A percentile compares a stretch with the other conserved stretches of the same genome.
phyloP scores from a whole-genome alignment of 495 filamentous ascomycete species.

The Bryoglossum gracile region DNA sequence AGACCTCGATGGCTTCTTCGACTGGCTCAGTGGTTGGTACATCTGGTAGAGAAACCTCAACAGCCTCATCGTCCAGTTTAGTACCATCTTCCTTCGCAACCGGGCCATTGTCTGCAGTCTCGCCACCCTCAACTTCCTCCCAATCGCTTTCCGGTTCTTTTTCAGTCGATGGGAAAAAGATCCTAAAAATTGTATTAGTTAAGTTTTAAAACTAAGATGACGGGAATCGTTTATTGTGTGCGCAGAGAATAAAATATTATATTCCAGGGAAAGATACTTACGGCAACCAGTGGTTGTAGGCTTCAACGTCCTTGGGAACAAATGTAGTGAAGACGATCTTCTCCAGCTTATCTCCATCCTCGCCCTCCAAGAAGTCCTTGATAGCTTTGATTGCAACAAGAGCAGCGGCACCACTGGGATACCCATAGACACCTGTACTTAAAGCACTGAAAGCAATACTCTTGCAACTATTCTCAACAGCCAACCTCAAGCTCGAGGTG shows the following conservation, averaged over 20 bases:
- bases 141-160: conserved; percentile 17
- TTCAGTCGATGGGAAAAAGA: neutral
- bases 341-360: conserved; percentile 51
- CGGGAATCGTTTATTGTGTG: conserved; percentile 14
- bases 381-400: conserved; percentile 59
- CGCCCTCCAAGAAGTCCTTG: conserved; percentile 57
- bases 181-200: neutral
- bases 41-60: conserved; percentile 1
- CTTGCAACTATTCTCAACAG: conserved; percentile 53
- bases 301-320: conserved; percentile 63
- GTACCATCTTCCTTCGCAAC: conserved; percentile 11
- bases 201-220: neutral
- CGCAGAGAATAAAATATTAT: neutral
- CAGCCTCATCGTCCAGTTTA: neutral
- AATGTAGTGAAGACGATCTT: conserved; percentile 79
- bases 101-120: conserved; percentile 16
- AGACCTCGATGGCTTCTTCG: conserved; percentile 24
- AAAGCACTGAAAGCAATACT: conserved; percentile 77
- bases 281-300: conserved; percentile 66
- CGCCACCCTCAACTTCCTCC: conserved; percentile 25
- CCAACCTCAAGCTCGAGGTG: conserved; percentile 61
- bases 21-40: neutral
- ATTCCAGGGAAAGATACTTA: conserved; percentile 38
- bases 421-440: conserved; percentile 87
- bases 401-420: conserved; percentile 68